Evolutionary conservation across 208 protist species (phyloP).

Genomic region (Porcisia deanei): DNA sequence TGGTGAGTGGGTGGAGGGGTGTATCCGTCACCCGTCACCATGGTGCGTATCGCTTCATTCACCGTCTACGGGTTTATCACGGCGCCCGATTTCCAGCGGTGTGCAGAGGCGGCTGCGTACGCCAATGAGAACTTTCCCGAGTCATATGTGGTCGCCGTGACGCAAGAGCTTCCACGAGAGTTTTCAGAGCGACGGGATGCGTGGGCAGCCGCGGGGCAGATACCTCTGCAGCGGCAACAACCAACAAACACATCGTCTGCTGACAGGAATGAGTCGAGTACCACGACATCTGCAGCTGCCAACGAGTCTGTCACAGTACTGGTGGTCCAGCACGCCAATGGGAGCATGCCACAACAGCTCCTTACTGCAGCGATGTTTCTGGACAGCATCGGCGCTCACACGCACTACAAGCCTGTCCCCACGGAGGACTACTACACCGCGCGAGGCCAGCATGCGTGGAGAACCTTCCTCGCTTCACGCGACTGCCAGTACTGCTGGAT

Average conservation of each 20-base stretch:
- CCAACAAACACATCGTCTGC: not conserved
- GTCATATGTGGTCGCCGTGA: slow-evolving; percentile 52
- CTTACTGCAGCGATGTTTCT: slow-evolving; percentile 59
- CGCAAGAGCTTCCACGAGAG: slow-evolving; percentile 62
- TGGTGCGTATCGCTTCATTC: slow-evolving; percentile 10
- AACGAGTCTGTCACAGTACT: slow-evolving; percentile 4
- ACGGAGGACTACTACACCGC: slow-evolving; percentile 62
- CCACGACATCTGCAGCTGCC: slow-evolving; percentile 1
- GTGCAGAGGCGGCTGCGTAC: slow-evolving; percentile 73
- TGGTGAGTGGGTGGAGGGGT: not conserved
- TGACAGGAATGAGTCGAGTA: not conserved
- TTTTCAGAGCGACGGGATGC: slow-evolving; percentile 49
- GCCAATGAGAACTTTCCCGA: slow-evolving; percentile 54
- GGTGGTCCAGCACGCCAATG: slow-evolving; percentile 33
- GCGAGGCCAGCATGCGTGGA: slow-evolving; percentile 53
- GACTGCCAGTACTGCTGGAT: slow-evolving; percentile 88
- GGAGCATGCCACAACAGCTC: slow-evolving; percentile 5
- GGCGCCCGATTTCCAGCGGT: slow-evolving; percentile 66
- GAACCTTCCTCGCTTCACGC: slow-evolving; percentile 53
- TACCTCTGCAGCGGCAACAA: not conserved
- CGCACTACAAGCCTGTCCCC: slow-evolving; percentile 50
- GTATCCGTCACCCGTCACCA: not conserved
- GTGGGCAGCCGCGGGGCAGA: slow-evolving; percentile 13
- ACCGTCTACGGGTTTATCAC: slow-evolving; percentile 69
- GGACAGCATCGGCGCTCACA: slow-evolving; percentile 30